Evolutionary conservation across 352 stramenopile genomes (phyloP).

Genomic region (Hyphochytrium catenoides): DNA sequence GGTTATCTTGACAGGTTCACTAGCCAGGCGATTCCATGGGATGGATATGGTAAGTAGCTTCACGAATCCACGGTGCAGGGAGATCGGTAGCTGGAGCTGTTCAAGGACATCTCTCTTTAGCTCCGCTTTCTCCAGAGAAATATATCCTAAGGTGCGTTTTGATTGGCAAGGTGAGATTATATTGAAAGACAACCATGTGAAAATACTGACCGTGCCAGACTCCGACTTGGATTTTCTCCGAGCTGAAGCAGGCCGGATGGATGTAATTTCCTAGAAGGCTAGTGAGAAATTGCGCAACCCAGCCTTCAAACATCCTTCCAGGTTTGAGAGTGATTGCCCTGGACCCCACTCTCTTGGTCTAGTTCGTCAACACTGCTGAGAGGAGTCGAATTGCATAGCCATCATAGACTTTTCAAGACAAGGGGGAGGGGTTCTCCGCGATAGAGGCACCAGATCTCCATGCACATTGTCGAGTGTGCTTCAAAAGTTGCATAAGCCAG

Average conservation of each 20-base stretch:
- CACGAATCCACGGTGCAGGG: constrained; percentile 31
- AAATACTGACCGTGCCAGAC: constrained; percentile 65
- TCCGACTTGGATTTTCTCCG: constrained; percentile 59
- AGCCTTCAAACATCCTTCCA: constrained; percentile 74
- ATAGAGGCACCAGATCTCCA: too few relatives aligned
- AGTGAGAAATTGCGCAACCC: constrained; percentile 52
- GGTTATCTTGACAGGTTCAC: constrained; percentile 54
- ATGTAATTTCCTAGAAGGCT: constrained; percentile 60
- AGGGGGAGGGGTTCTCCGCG: too few relatives aligned
- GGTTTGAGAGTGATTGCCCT: too few relatives aligned
- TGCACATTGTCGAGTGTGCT: too few relatives aligned
- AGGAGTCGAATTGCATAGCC: too few relatives aligned
- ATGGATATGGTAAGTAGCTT: constrained; percentile 68
- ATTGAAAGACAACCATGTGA: too few relatives aligned
- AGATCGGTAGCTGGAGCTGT: constrained; percentile 18
- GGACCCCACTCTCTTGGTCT: too few relatives aligned
- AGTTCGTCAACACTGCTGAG: too few relatives aligned
- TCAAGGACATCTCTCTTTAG: constrained; percentile 40
- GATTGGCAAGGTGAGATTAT: too few relatives aligned
- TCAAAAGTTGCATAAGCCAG: too few relatives aligned
- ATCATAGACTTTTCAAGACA: too few relatives aligned
- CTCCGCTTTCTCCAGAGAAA: constrained; percentile 50
- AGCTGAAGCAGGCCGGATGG: constrained; percentile 56
- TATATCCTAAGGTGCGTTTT: too few relatives aligned
- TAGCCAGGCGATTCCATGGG: constrained; percentile 60